phyloP scores from a whole-genome alignment of 192 early-diverging fungal genomes.

The Allomyces macrogynus region DNA sequence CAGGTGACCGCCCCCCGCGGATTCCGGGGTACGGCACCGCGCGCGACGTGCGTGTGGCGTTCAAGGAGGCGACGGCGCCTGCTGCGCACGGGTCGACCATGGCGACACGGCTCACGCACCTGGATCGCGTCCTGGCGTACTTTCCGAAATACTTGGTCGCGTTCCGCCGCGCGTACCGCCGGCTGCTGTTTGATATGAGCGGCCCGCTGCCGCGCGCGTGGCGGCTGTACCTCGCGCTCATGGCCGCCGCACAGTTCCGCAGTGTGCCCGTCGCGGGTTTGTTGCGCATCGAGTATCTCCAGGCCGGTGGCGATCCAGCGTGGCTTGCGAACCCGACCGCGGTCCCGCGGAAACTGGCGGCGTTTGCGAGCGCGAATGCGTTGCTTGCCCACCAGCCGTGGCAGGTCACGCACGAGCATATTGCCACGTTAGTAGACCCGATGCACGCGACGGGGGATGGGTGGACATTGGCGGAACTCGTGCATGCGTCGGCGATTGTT shows the following conservation, averaged over 20 bases:
- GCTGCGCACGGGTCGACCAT: slow-evolving; percentile 23
- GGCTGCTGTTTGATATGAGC: slow-evolving; percentile 15
- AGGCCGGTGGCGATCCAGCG: slow-evolving; percentile 23
- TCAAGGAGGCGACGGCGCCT: slow-evolving; percentile 24
- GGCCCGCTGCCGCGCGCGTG: slow-evolving; percentile 26
- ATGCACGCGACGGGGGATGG: slow-evolving; percentile 9
- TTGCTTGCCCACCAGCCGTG: slow-evolving; percentile 33
- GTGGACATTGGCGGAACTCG: slow-evolving; percentile 30
- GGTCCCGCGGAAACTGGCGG: slow-evolving; percentile 25
- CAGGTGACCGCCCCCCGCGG: too few species aligned
- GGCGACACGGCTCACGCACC: slow-evolving; percentile 5
- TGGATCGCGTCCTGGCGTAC: slow-evolving; percentile 21
- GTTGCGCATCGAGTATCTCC: slow-evolving; percentile 25
- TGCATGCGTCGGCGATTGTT: slow-evolving; percentile 25
- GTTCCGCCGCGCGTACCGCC: slow-evolving; percentile 16
- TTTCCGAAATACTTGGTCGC: slow-evolving; percentile 32
- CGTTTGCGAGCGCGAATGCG: slow-evolving; percentile 16
- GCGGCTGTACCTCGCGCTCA: slow-evolving; percentile 28
- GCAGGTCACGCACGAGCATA: slow-evolving; percentile 18
- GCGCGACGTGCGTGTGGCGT: slow-evolving; percentile 7
- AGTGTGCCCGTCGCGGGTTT: slow-evolving; percentile 30
- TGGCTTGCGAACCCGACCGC: slow-evolving; percentile 20
- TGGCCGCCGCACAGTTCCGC: slow-evolving; percentile 31
- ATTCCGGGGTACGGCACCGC: neutral
- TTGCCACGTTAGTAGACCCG: slow-evolving; percentile 15